These are phyloP conservation scores for Adansonia grandidieri DNA, from an alignment of 441 rosid genomes.

Conservation along the genomic window DNA sequence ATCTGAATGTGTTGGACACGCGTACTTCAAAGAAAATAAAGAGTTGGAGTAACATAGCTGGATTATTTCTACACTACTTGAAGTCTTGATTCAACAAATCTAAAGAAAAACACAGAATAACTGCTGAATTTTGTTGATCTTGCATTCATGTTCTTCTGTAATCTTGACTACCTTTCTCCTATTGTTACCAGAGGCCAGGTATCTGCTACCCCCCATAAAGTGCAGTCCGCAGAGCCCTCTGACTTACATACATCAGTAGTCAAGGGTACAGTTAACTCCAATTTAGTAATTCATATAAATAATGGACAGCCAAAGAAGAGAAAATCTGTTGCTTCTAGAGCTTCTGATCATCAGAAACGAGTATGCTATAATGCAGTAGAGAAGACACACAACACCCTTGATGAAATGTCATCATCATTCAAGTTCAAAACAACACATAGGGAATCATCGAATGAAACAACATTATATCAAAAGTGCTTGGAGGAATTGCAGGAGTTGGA, in stretches of 20 bases:
- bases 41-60: too few relatives aligned
- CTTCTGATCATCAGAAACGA: conserved; percentile 31
- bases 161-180: not conserved
- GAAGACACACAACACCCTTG: conserved; percentile 35
- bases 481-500: conserved; percentile 45
- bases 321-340: conserved; percentile 22
- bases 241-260: conserved; percentile 27
- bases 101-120: not conserved
- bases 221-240: conserved; percentile 35
- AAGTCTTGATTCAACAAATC: not conserved
- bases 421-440: conserved; percentile 30
- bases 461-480: conserved; percentile 37
- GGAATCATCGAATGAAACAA: conserved; percentile 31
- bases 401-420: conserved; percentile 36
- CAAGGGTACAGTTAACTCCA: conserved; percentile 32
- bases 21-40: too few relatives aligned
- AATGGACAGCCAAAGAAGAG: conserved; percentile 33
- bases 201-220: conserved; percentile 33
- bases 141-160: not conserved
- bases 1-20: too few relatives aligned
- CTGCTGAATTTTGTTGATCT: not conserved
- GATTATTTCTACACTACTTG: not conserved
- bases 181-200: conserved; percentile 18
- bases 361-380: conserved; percentile 29
- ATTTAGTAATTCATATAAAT: conserved; percentile 34